Base-by-base conservation (phyloP, 1,284 basidiomycete species). In the Puccinia horiana region DNA sequence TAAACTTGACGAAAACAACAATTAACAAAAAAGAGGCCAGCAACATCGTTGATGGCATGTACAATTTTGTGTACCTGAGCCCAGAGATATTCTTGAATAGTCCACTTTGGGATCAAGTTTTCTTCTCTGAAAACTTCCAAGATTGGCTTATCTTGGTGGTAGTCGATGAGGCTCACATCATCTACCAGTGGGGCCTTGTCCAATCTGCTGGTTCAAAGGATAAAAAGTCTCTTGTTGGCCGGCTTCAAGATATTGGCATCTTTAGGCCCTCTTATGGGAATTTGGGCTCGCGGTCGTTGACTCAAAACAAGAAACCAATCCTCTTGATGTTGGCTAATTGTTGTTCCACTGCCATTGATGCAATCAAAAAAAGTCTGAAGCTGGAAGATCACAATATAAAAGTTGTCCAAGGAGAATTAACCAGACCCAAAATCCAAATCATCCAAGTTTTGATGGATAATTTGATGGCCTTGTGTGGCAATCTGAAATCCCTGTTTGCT, bases 341-440 rank as follows among this genome's bases (percentile, higher is more conserved):
- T 32, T 6, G 40, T 6, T 42, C 70, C 16, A 16, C 44, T 1
- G 70, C 70, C 1, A 29, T 73, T 8, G 42, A 47, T 1, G 70
- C 70, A 8, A 73, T 73, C 40, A 44, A 52, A 42, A 73, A 47
- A 16, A 73, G 70, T 20, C 70, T 73, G 5, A 73, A 73, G 26
- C 23, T 73, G 12, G 23, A 35, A 29, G 20, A 73, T 32, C 16
- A 44, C 18, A 32, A n/a, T 32, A 6, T 73, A 6, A 9, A 73
- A 4, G 44, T 73, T 8, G 14, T 73, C 29, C 1, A 16, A 6
- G 42, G 70, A 26, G 70, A 73, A 73, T 29, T 73, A 2, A 52
- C 40, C 9, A 23, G 70, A 1, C 70, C 70, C 2, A 42, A 73
- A 42, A 47, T 73, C 35, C 37, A 42, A 14, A 44, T 73, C 2